Percentiles rank a stretch among this genome's conserved stretches.
phyloP scores from a whole-genome alignment of 2,329 filamentous ascomycete species.

The Paecilomyces sp. region DNA sequence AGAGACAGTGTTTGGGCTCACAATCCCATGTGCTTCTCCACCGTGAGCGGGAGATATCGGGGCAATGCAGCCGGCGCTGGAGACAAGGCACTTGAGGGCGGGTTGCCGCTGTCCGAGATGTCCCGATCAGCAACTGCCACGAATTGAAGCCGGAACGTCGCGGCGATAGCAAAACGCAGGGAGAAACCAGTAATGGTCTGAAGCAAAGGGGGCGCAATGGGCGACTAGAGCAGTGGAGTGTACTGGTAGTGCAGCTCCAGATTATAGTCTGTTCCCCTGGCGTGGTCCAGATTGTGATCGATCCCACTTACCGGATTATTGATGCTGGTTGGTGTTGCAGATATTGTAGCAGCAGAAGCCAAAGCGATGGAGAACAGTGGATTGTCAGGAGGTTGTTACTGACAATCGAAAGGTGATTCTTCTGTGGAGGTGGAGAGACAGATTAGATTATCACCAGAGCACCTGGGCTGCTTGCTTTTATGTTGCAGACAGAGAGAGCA shows the following conservation, averaged over 20 bases:
- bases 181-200: no score
- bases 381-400: no score
- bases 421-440: not conserved
- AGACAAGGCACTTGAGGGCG: conserved; percentile 16
- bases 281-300: no score
- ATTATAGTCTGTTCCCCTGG: no score
- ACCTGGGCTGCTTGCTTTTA: not conserved
- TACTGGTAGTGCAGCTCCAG: no score
- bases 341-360: no score
- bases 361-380: no score
- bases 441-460: not conserved
- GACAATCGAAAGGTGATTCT: no score
- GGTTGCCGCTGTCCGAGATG: conserved; percentile 19
- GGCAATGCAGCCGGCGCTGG: conserved; percentile 12
- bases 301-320: no score
- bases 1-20: conserved; percentile 16
- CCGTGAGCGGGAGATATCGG: conserved; percentile 35
- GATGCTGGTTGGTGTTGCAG: no score
- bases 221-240: not conserved
- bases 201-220: not conserved
- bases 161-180: not conserved
- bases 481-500: not conserved
- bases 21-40: conserved; percentile 28
- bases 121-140: conserved; percentile 19
- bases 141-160: conserved; percentile 14